Evolutionary conservation across 73 alveolate genomes (phyloP), one percentile per base, ranked within the genome.

Genomic region (Halteria grandinella): DNA sequence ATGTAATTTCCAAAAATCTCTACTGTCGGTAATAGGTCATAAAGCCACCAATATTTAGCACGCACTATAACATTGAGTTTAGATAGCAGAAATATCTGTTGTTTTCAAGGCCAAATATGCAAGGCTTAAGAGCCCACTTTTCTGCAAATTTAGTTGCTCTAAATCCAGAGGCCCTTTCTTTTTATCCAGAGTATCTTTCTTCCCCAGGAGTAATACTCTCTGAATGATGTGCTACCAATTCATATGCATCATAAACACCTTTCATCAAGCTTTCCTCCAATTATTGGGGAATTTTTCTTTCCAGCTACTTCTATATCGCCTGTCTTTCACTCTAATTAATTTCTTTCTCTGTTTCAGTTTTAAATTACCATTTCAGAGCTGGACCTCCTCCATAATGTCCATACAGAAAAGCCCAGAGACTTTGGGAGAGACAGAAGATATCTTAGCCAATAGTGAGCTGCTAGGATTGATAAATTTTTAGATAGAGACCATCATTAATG

Each of bases 341-440:
- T 39, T 39, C 10, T 11, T 39, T 14, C 18, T 39, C 50, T 11
- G 15, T 11, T 39, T 39, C 15, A 39, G 15, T 11, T 11, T 39
- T 14, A 11, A 66, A 45, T 27, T 66, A 45, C 80, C 80, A 66
- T 45, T 66, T 66, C 17, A 66, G 32, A 44, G 43, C 29, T 5
- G 80, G 80, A 18, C 80, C 80, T 44, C 80, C 80, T 44, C 80
- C 80, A 27, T 66, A 66, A 52, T 52, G 32, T n/a, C 37, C 43
- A 44, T 17, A 66, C 3, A 66, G 21, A 1, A 23, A 7, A 21
- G 43, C 37, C 80, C 80, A 66, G 1, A 66, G 52, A n/a, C 15
- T 18, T 27, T 51, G 7, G 12, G 64, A 47, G 25, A 66, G 43
- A 27, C 43, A 66, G 21, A 66, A 66, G 34, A 44, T 66, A 45